phyloP scores from a whole-genome alignment of 2,329 filamentous ascomycete genomes.

The Teratosphaeria viscida region DNA sequence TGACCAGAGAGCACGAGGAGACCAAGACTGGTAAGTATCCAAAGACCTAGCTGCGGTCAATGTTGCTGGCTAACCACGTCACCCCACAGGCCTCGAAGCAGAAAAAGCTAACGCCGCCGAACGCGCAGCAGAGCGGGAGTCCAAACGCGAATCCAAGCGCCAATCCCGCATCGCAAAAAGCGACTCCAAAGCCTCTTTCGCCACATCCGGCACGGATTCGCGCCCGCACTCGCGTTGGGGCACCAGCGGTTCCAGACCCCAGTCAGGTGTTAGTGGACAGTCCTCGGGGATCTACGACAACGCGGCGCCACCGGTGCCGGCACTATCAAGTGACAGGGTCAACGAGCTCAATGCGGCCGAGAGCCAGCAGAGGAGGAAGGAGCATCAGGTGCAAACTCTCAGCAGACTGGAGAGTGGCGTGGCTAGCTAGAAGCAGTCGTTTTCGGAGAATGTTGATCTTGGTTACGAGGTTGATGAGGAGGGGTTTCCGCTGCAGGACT shows the following conservation, averaged over 20 bases:
- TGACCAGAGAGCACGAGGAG: constrained; percentile 36
- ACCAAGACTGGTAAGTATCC: constrained; percentile 33
- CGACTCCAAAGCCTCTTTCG: not conserved
- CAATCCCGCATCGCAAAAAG: not conserved
- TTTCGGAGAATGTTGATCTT: not conserved
- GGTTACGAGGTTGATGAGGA: not conserved
- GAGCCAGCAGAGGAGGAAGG: not conserved
- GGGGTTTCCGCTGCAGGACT: not conserved
- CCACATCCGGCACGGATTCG: not conserved
- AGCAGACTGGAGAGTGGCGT: constrained; percentile 2
- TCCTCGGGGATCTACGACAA: not conserved
- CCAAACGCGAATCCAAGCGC: constrained; percentile 11
- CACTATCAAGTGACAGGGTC: not conserved
- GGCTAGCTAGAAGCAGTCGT: not conserved
- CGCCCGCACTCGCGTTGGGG: not conserved
- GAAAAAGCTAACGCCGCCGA: constrained; percentile 28
- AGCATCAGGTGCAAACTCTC: not conserved
- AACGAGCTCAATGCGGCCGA: not conserved
- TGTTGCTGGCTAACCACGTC: not conserved
- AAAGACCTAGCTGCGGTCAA: not conserved
- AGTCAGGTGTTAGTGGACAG: not conserved
- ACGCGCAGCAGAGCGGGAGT: constrained; percentile 14
- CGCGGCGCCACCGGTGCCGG: not conserved
- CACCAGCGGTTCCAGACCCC: not conserved
- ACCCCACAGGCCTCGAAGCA: constrained; percentile 24